Base-by-base conservation (phyloP, 345 rosid genomes). In the Schrenkiella parvula region DNA sequence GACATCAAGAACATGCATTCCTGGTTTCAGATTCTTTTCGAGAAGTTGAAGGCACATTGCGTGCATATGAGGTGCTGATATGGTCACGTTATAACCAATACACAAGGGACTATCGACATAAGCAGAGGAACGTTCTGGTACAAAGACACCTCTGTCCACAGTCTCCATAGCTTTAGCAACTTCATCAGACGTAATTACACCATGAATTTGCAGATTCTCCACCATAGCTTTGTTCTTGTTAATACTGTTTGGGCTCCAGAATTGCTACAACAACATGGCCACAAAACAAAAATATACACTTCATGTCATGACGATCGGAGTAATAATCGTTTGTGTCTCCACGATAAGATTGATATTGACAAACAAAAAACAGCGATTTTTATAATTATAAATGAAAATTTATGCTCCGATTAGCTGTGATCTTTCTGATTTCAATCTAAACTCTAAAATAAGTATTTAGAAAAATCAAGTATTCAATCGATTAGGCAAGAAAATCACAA, bases 11-110 rank as follows among this genome's bases (percentile, higher is more conserved):
- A 84, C 99, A 48, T 50, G 97, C 98, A 89, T 88, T 71, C 99
- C 98, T 2, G 97, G 97, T 80, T 84, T 87, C 81, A 92, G 74
- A 83, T 90, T 63, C 21, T 84, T 77, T 80, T 88, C 89, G 72
- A 95, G 80, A 76, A 95, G 78, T 52, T 89, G 84, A 79, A 95
- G 97, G 83, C 99, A 92, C 65, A 81, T 87, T 14, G 97, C 98
- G 72, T 95, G 99, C 99, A 95, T 92, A 78, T 95, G 97, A 70
- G 99, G 99, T 4, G 98, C 99, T 68, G 97, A 95, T 56, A 95
- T 95, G 39, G 98, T 92, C 15, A 85, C 99, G 81, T 95, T 95
- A 70, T 86, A 92, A 21, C 99, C 99, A 70, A 95, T 92, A 17
- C 92, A 28, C 92, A 89, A 73, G 18, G 99, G 98, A 43, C 88